These are phyloP conservation scores for Jimgerdemannia flammicorona DNA, from an alignment of 192 early-diverging fungal species.

Conservation along the genomic window DNA sequence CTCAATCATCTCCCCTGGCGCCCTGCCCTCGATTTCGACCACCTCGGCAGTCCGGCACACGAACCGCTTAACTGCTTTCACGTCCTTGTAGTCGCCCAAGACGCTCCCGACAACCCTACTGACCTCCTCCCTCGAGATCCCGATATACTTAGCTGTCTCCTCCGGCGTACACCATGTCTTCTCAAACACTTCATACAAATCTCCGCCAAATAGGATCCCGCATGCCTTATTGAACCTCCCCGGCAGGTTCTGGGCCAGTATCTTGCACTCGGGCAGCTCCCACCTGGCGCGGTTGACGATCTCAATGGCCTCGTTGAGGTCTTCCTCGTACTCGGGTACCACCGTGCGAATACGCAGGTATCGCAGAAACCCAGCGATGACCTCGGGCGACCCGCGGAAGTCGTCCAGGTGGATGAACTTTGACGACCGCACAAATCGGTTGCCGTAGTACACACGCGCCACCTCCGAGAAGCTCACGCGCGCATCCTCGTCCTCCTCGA, in stretches of 20 bases:
- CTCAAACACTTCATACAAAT: slow-evolving; percentile 31
- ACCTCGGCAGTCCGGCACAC: slow-evolving; percentile 13
- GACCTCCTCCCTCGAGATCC: slow-evolving; percentile 1
- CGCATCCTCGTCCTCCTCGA: slow-evolving; percentile 37
- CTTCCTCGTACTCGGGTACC: slow-evolving; percentile 45
- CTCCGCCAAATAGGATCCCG: slow-evolving; percentile 41
- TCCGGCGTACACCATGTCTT: slow-evolving; percentile 6
- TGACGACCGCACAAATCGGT: slow-evolving; percentile 39
- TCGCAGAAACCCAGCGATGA: slow-evolving; percentile 43
- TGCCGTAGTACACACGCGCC: slow-evolving; percentile 44
- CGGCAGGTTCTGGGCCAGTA: slow-evolving; percentile 27
- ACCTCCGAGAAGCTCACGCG: slow-evolving; percentile 36
- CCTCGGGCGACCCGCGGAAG: slow-evolving; percentile 35
- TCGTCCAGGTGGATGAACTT: slow-evolving; percentile 44
- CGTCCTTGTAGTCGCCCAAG: slow-evolving; percentile 4
- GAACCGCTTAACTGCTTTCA: slow-evolving; percentile 1
- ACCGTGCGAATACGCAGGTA: slow-evolving; percentile 45
- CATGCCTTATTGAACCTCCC: slow-evolving; percentile 53
- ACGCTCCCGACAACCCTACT: slow-evolving; percentile 1
- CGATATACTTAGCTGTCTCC: background rate
- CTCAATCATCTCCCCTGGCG: background rate
- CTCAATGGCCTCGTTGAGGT: slow-evolving; percentile 39
- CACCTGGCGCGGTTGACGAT: slow-evolving; percentile 35
- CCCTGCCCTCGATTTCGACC: background rate
- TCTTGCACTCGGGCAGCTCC: slow-evolving; percentile 47